Base-by-base conservation (phyloP, 208 protist genomes). In the Crithidia acanthocephali region DNA sequence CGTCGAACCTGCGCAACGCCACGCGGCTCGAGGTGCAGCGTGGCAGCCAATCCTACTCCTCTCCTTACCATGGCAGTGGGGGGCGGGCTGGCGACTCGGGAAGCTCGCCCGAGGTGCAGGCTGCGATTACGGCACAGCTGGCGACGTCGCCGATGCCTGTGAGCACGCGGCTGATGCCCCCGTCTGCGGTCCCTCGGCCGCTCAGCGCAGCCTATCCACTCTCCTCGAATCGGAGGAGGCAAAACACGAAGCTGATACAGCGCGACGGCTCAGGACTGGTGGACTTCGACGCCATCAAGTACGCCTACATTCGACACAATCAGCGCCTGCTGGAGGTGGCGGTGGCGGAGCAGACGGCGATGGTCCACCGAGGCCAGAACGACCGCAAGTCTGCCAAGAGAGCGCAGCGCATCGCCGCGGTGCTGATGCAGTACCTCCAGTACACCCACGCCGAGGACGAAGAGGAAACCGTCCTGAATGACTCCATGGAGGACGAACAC, bases 261-360 rank as follows among this genome's bases (percentile, higher is more conserved):
- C 5, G 30, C 7, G 44, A 52, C 22, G 6, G 59, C 27, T 13
- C 45, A 15, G 53, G 20, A 10, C 16, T 37, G 35, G 7, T 62
- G 0, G 58, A 71, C 58, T 77, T 77, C 27, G 63, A 72, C 35
- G 47, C 64, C 13, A 52, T 67, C 28, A 65, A 62, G 50, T 60
- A 52, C 58, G 50, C 58, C 23, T 61, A 77, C 52, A 64, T 63
- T 1, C 63, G 45, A 1, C 33, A 72, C 64, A 35, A 68, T 16
- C 72, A 67, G 27, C 64, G 64, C 10, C 65, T 77, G 23, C 65
- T 77, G 30, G 64, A 71, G 48, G 47, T 63, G 47, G 72, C 72
- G 2, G 72, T 77, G 65, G 72, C 72, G 42, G 72, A 77, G 58
- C 64, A 77, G 40, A 63, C 72, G 5, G 65, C 72, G n/a, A 60